Percentiles rank a stretch among this genome's conserved stretches.
Conservation (phyloP, 345 rosid genomes). For the Nasturtium officinale region DNA sequence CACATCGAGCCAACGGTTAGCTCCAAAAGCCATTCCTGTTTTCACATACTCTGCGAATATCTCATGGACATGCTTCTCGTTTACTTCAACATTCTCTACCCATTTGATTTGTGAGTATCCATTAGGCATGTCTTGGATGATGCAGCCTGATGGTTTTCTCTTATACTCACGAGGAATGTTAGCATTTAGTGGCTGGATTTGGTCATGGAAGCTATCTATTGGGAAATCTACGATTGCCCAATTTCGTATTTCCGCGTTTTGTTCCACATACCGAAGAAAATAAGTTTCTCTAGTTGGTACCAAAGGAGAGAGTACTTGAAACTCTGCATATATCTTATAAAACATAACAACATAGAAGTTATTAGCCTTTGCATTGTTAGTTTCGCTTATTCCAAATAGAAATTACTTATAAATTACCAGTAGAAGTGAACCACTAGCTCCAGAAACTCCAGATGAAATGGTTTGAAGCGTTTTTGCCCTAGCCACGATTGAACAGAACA, state of each 20-base stretch:
- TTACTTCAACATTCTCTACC: conserved; percentile 86
- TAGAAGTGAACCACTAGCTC: conserved; percentile 79
- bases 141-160: conserved; percentile 83
- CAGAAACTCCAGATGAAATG: conserved; percentile 59
- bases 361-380: not conserved
- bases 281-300: conserved; percentile 82
- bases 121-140: conserved; percentile 95
- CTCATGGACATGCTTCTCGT: conserved; percentile 69
- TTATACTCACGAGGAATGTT: conserved; percentile 54
- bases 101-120: conserved; percentile 95
- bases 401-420: conserved; percentile 54
- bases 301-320: conserved; percentile 79
- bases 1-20: conserved; percentile 82
- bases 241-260: conserved; percentile 60
- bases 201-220: conserved; percentile 61
- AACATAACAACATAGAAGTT: conserved; percentile 6
- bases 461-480: conserved; percentile 82
- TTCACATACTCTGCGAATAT: conserved; percentile 51
- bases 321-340: conserved; percentile 80
- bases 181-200: conserved; percentile 40
- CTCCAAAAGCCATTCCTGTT: conserved; percentile 80
- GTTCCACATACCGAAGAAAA: conserved; percentile 83
- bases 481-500: conserved; percentile 89
- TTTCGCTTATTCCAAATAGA: not conserved
- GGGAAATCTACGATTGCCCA: conserved; percentile 94